Evolutionary conservation across 495 filamentous ascomycete species (phyloP), one percentile per base, ranked within the genome.

Genomic region (Pyrenula aspistea): DNA sequence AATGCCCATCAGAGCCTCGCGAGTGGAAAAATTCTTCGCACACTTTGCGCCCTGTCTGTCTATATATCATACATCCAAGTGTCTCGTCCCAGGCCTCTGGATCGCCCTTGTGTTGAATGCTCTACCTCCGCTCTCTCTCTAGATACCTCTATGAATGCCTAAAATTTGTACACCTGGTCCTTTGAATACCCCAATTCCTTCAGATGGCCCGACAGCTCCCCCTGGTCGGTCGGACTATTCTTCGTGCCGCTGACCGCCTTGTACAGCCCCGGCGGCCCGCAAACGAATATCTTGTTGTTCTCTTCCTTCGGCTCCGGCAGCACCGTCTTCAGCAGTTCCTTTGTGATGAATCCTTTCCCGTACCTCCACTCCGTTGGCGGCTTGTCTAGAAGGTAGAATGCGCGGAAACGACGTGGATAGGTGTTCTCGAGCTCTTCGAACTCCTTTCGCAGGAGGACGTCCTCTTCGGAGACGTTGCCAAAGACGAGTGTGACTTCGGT

Each of bases 101-200:
- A n/a, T n/a, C n/a, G n/a, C n/a, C n/a, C n/a, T n/a, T n/a, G n/a
- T n/a, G n/a, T n/a, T n/a, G n/a, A n/a, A n/a, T n/a, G n/a, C n/a
- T n/a, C n/a, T n/a, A n/a, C n/a, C n/a, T n/a, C n/a, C n/a, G n/a
- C n/a, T 42, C 31, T 42, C 31, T 15, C 31, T 42, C 31, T 42
- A 42, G n/a, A n/a, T n/a, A 42, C 15, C 15, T 42, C 15, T 15
- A 42, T 42, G 31, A 42, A 42, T 42, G 31, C 31, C 31, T 88
- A 98, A 69, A 98, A 98, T 79, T 98, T 98, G 77, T 87, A 97
- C 23, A 98, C 94, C 77, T 98, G 94, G 51, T 96, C 93, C 73
- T 88, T 77, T 56, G 64, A 78, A 75, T 96, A 98, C 19, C 93
- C 93, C 54, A 98, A 71, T 68, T 97, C 90, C 79, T 90, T 87